Percentiles rank a stretch among this genome's conserved stretches.
These are phyloP conservation scores for Trametes versicolor DNA, from an alignment of 1,284 basidiomycete genomes.

Conservation along the genomic window DNA sequence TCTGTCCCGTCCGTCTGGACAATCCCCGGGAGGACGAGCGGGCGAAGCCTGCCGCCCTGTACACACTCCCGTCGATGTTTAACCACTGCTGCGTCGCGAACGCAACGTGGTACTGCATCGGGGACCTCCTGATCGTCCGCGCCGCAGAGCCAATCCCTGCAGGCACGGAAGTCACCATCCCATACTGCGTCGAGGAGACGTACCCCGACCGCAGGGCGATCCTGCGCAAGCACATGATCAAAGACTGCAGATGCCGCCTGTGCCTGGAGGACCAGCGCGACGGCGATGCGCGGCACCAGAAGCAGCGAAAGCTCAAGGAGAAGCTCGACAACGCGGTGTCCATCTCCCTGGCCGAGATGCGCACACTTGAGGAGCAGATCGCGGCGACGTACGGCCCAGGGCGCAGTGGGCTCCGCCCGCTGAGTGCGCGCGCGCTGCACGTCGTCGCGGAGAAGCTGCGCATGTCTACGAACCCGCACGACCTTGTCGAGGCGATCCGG, in stretches of 20 bases:
- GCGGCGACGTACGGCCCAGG: neutral
- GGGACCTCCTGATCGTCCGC: constrained; percentile 40
- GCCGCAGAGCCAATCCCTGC: constrained; percentile 27
- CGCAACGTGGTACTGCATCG: constrained; percentile 35
- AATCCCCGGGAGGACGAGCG: constrained; percentile 7
- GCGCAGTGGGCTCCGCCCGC: constrained; percentile 21
- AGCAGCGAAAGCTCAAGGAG: constrained; percentile 23
- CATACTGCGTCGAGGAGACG: constrained; percentile 31
- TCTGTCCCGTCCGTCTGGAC: constrained; percentile 28
- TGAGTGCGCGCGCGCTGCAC: constrained; percentile 30
- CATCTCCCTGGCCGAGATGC: neutral
- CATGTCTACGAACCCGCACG: neutral
- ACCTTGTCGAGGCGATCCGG: neutral
- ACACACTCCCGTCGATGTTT: constrained; percentile 42
- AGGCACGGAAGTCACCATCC: constrained; percentile 33
- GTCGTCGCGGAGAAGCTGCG: constrained; percentile 28
- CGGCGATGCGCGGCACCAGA: constrained; percentile 24
- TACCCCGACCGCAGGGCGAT: constrained; percentile 27
- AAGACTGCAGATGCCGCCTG: constrained; percentile 30
- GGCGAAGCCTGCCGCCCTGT: constrained; percentile 37
- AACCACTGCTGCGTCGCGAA: constrained; percentile 46
- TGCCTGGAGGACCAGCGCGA: constrained; percentile 37
- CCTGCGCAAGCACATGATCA: constrained; percentile 30
- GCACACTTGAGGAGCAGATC: constrained; percentile 26
- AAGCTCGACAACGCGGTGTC: neutral